Conservation (phyloP, 2,329 filamentous ascomycete genomes). For the Stenocarpella maydis region DNA sequence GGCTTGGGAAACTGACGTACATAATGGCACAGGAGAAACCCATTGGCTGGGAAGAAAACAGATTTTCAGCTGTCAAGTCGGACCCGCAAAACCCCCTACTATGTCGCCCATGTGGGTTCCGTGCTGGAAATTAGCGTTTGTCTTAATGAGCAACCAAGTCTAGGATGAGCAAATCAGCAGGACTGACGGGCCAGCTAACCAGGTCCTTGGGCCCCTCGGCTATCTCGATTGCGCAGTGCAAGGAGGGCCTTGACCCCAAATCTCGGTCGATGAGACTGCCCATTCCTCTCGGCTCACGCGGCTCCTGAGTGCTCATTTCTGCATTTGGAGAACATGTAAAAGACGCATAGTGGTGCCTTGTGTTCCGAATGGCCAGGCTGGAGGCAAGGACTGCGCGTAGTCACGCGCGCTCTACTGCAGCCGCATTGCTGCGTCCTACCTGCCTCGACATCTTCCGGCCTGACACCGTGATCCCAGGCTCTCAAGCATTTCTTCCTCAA, state of each 20-base stretch:
- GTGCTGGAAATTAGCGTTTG: not conserved
- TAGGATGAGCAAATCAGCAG: not conserved
- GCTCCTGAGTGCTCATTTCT: no score
- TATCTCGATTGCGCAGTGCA: conserved; percentile 11
- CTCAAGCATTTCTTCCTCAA: not conserved
- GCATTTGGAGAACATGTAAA: not conserved
- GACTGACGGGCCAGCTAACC: not conserved
- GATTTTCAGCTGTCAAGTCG: not conserved
- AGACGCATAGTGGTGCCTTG: no score
- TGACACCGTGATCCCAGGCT: not conserved
- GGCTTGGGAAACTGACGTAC: not conserved
- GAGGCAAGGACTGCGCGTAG: not conserved
- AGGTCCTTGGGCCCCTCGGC: conserved; percentile 5
- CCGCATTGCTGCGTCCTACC: not conserved
- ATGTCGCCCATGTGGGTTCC: no score
- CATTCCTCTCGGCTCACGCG: not conserved
- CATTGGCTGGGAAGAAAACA: not conserved
- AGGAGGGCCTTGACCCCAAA: not conserved
- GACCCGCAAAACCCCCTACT: not conserved
- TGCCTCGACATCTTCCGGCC: not conserved
- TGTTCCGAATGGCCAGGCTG: not conserved
- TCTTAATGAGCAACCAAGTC: not conserved
- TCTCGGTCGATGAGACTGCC: not conserved
- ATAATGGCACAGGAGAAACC: not conserved
- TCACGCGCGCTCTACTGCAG: not conserved